phyloP scores from a whole-genome alignment of 306 rosid species.

The Cucurbita moschata region DNA sequence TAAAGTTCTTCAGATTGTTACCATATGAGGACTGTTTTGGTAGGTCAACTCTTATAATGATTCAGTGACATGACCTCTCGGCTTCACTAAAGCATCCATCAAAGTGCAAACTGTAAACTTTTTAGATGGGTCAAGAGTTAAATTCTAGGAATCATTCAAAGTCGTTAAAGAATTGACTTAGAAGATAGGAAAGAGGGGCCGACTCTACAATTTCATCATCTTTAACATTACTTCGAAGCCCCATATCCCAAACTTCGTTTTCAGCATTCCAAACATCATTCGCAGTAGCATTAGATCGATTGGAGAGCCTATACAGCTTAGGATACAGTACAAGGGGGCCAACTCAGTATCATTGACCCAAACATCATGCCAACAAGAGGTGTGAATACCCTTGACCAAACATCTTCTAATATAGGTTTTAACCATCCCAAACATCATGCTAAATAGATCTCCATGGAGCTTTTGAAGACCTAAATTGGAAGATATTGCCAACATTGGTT shows the following conservation, averaged over 20 bases:
- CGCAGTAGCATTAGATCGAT: not conserved
- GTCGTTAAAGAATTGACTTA: not conserved
- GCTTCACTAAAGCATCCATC: not conserved
- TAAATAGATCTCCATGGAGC: not conserved
- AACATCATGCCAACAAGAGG: not conserved
- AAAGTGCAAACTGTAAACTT: not conserved
- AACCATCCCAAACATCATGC: not conserved
- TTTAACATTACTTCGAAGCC: not conserved
- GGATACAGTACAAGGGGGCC: not conserved
- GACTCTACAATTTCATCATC: not conserved
- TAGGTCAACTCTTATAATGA: not conserved
- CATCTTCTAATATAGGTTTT: not conserved
- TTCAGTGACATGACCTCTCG: not conserved
- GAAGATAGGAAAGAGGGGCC: not conserved
- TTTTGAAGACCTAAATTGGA: not conserved
- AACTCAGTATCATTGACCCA: not conserved
- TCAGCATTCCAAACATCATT: not conserved
- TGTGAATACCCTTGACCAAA: not conserved
- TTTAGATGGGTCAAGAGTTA: not conserved
- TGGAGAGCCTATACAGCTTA: not conserved
- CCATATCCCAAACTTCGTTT: not conserved
- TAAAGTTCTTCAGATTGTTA: not conserved
- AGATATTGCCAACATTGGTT: not conserved
- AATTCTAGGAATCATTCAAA: not conserved
- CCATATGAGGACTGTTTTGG: not conserved